phyloP scores from a whole-genome alignment of 148 eudicot genomes.

The Arbutus unedo region DNA sequence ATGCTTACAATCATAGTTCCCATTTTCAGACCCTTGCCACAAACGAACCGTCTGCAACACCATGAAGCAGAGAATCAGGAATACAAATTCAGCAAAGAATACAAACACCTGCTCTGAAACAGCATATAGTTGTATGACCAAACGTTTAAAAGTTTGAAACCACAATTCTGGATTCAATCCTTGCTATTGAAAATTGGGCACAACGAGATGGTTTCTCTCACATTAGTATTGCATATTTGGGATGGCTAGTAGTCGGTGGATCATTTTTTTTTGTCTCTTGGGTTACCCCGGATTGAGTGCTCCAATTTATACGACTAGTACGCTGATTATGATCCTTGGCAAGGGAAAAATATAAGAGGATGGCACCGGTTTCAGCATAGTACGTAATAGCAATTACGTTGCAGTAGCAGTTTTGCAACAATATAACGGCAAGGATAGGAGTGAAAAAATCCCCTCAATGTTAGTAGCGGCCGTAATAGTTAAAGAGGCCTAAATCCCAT shows the following conservation, averaged over 20 bases:
- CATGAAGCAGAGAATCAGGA: constrained; percentile 18
- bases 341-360: neutral
- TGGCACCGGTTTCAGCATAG: neutral
- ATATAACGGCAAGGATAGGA: neutral
- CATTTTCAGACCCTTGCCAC: constrained; percentile 77
- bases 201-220: neutral
- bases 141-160: neutral
- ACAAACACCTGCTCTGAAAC: constrained; percentile 2
- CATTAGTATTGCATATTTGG: neutral
- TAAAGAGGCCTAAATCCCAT: neutral
- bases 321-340: neutral
- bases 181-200: neutral
- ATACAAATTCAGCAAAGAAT: constrained; percentile 9
- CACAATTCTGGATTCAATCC: neutral
- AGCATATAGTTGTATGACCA: neutral
- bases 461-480: neutral
- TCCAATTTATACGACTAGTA: neutral
- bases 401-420: neutral
- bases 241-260: neutral
- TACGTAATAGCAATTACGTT: neutral
- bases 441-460: neutral
- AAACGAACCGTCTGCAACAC: constrained; percentile 75
- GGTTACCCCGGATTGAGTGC: neutral
- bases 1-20: constrained; percentile 67
- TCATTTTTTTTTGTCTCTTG: neutral